Conservation (phyloP, 148 eudicot species). For the Chenopodium album region DNA sequence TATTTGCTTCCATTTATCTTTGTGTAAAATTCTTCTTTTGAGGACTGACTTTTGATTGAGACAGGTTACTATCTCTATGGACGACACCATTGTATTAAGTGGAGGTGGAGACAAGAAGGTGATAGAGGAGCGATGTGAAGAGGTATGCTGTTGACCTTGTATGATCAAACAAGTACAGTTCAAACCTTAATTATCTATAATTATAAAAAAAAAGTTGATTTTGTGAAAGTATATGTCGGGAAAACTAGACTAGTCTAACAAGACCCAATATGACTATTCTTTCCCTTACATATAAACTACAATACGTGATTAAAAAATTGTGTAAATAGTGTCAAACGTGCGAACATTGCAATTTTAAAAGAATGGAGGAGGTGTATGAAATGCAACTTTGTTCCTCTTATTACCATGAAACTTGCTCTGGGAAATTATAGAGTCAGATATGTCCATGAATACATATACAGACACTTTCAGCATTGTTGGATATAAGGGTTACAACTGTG, state of each 20-base stretch:
- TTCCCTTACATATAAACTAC: too few relatives aligned
- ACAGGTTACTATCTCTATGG: constrained; percentile 82
- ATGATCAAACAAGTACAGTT: not conserved
- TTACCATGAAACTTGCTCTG: not conserved
- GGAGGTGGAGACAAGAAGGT: constrained; percentile 87
- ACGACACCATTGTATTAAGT: constrained; percentile 79
- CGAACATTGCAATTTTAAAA: too few relatives aligned
- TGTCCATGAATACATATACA: not conserved
- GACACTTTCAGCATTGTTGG: not conserved
- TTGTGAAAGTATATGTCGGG: too few relatives aligned
- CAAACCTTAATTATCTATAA: too few relatives aligned
- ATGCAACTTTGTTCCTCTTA: not conserved
- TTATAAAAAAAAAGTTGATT: too few relatives aligned
- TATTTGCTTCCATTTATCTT: not conserved
- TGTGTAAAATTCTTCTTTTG: constrained; percentile 2
- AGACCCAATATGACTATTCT: too few relatives aligned
- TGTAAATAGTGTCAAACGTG: too few relatives aligned
- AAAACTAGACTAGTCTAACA: too few relatives aligned
- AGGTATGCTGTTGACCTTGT: constrained; percentile 43
- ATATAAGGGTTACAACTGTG: not conserved
- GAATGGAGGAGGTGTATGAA: too few relatives aligned
- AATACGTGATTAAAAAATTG: too few relatives aligned
- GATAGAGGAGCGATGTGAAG: constrained; percentile 91
- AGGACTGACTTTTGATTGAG: constrained; percentile 24
- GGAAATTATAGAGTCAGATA: not conserved